A percentile compares a stretch with the other conserved stretches of the same genome.
Conservation (phyloP, 257 asterid genomes). For the Verbascum thapsus region DNA sequence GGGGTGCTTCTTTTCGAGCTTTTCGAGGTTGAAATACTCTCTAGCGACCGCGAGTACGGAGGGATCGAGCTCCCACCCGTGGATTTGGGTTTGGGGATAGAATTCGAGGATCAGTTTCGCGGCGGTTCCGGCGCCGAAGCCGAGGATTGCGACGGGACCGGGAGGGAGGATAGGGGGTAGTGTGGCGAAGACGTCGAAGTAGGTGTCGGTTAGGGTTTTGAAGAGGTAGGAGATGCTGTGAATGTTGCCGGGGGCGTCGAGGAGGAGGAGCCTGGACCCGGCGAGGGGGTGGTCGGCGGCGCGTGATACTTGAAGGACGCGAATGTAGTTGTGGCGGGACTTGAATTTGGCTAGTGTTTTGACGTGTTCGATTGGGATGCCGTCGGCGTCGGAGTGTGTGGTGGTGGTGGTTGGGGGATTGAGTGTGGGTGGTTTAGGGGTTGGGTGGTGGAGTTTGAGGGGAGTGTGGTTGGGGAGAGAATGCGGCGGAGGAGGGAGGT, state of each 20-base stretch:
- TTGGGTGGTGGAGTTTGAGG: conserved; percentile 33
- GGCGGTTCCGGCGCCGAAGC: conserved; percentile 90
- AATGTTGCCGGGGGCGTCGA: conserved; percentile 91
- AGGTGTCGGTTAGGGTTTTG: conserved; percentile 67
- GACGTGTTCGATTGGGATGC: conserved; percentile 79
- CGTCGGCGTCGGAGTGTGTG: conserved; percentile 41
- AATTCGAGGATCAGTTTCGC: conserved; percentile 62
- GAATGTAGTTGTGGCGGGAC: conserved; percentile 76
- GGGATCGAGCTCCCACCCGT: conserved; percentile 90
- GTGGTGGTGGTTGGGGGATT: conserved; percentile 32
- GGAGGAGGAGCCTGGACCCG: conserved; percentile 81
- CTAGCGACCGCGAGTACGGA: conserved; percentile 73
- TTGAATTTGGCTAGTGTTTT: conserved; percentile 80
- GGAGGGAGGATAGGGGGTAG: conserved; percentile 79
- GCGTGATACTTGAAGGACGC: conserved; percentile 80
- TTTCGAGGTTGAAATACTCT: conserved; percentile 68
- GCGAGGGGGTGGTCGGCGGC: conserved; percentile 85
- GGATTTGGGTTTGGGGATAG: conserved; percentile 54
- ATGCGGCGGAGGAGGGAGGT: conserved; percentile 18
- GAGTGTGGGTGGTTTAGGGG: conserved; percentile 27
- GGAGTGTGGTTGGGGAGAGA: conserved; percentile 21
- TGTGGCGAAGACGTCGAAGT: conserved; percentile 85
- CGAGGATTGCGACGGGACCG: conserved; percentile 82
- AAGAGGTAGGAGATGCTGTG: conserved; percentile 84
- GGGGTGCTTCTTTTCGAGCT: conserved; percentile 55